phyloP scores from a whole-genome alignment of 2,329 filamentous ascomycete genomes.

The Sporothrix sp. region DNA sequence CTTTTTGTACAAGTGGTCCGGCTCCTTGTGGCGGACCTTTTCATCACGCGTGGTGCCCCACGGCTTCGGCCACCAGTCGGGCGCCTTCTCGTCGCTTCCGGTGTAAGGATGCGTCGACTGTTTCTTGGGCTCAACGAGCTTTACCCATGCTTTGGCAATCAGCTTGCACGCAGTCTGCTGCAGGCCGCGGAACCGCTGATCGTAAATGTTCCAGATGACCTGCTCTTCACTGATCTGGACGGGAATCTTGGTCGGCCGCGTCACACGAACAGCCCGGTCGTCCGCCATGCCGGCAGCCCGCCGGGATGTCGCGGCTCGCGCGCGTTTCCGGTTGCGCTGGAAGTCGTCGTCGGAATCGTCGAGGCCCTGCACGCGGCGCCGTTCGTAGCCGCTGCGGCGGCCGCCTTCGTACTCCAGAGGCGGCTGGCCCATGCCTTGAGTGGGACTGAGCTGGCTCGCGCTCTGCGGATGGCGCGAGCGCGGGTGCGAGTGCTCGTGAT shows the following conservation, averaged over 20 bases:
- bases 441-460: neutral
- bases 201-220: conserved; percentile 50
- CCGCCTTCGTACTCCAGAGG: conserved; percentile 20
- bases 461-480: conserved; percentile 5
- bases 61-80: conserved; percentile 57
- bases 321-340: conserved; percentile 30
- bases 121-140: conserved; percentile 66
- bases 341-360: conserved; percentile 23
- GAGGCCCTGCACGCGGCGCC: too few relatives aligned
- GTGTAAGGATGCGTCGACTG: conserved; percentile 67
- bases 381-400: conserved; percentile 20
- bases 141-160: conserved; percentile 67
- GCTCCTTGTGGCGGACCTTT: conserved; percentile 58
- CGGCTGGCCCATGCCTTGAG: neutral
- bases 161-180: conserved; percentile 64
- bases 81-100: conserved; percentile 49
- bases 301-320: conserved; percentile 24
- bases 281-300: conserved; percentile 30
- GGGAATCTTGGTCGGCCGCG: conserved; percentile 28
- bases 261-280: conserved; percentile 30
- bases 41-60: conserved; percentile 42
- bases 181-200: conserved; percentile 51
- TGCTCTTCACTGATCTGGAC: conserved; percentile 45
- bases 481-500: conserved; percentile 1
- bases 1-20: conserved; percentile 60